Evolutionary conservation across 768 basidiomycete genomes (phyloP).

Genomic region (Jaapia argillacea): DNA sequence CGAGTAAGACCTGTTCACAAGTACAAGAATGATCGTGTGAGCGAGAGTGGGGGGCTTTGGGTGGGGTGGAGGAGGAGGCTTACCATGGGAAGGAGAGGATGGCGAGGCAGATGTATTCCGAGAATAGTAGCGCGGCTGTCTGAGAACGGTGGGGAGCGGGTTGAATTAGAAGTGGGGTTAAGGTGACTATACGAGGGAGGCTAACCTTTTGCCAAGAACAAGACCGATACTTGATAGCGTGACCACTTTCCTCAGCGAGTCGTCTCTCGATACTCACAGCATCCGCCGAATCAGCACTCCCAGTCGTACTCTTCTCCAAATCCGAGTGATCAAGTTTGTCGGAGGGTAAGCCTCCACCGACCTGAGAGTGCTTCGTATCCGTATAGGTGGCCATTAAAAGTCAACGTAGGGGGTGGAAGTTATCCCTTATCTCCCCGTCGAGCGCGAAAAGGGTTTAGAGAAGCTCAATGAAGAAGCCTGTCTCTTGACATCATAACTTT

Average conservation of each 20-base stretch:
- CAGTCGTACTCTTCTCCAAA: background rate
- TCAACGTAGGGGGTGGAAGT: too few relatives aligned
- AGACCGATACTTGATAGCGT: constrained; percentile 28
- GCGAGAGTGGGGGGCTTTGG: background rate
- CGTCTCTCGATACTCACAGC: background rate
- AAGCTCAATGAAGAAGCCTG: too few relatives aligned
- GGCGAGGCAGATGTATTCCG: constrained; percentile 36
- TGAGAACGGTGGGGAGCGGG: constrained; percentile 5
- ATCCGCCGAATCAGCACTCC: background rate
- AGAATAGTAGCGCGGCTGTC: constrained; percentile 35
- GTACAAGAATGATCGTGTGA: too few relatives aligned
- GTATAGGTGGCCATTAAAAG: too few relatives aligned
- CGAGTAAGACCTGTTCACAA: constrained; percentile 26
- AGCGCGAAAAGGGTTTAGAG: too few relatives aligned
- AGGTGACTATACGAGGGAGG: constrained; percentile 1
- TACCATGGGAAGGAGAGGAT: constrained; percentile 19
- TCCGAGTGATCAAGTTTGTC: too few relatives aligned
- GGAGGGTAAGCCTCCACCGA: too few relatives aligned
- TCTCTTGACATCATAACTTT: too few relatives aligned
- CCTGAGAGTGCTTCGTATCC: too few relatives aligned
- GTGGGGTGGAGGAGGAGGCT: background rate
- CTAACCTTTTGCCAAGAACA: constrained; percentile 41
- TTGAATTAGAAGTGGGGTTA: background rate
- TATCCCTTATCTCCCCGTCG: too few relatives aligned
- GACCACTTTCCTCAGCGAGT: constrained; percentile 13